Percentiles rank a stretch among this genome's conserved stretches.
Conservation (phyloP, 495 filamentous ascomycete genomes). For the Physcia stellaris region DNA sequence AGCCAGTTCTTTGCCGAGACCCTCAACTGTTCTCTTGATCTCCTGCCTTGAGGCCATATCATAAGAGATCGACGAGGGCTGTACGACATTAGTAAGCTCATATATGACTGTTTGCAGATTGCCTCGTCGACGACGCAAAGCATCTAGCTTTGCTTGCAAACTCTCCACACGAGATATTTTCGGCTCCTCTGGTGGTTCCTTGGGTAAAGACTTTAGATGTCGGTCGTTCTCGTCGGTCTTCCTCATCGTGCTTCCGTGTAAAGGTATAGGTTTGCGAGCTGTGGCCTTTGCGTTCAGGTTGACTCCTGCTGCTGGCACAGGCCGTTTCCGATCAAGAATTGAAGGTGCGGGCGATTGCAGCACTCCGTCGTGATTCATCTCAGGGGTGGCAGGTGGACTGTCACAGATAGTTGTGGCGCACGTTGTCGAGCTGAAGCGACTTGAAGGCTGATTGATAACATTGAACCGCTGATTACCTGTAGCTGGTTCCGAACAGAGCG, state of each 20-base stretch:
- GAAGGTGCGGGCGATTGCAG: constrained; percentile 21
- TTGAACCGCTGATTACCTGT: no score
- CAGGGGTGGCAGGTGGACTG: constrained; percentile 29
- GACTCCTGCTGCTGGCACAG: constrained; percentile 23
- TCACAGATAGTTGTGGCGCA: constrained; percentile 41
- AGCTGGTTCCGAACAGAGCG: no score
- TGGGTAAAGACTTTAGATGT: constrained; percentile 41
- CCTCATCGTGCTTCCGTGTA: constrained; percentile 3
- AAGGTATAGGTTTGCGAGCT: constrained; percentile 19
- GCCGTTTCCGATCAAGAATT: constrained; percentile 36
- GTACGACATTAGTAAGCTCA: constrained; percentile 52
- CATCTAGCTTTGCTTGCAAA: constrained; percentile 52
- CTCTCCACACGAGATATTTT: constrained; percentile 48
- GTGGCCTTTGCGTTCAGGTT: constrained; percentile 6
- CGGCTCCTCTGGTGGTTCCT: constrained; percentile 41
- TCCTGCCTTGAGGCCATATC: constrained; percentile 45
- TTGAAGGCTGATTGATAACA: constrained; percentile 35
- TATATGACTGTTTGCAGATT: constrained; percentile 60
- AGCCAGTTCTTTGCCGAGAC: constrained; percentile 57
- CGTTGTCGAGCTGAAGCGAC: constrained; percentile 63
- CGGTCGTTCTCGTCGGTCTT: constrained; percentile 1
- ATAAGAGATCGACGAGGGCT: constrained; percentile 42
- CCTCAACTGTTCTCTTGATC: constrained; percentile 59
- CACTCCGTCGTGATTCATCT: constrained; percentile 23
- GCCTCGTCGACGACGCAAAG: constrained; percentile 48